Evolutionary conservation across 768 basidiomycete genomes (phyloP), one percentile per base, ranked within the genome.

Genomic region (Boletales sp.): DNA sequence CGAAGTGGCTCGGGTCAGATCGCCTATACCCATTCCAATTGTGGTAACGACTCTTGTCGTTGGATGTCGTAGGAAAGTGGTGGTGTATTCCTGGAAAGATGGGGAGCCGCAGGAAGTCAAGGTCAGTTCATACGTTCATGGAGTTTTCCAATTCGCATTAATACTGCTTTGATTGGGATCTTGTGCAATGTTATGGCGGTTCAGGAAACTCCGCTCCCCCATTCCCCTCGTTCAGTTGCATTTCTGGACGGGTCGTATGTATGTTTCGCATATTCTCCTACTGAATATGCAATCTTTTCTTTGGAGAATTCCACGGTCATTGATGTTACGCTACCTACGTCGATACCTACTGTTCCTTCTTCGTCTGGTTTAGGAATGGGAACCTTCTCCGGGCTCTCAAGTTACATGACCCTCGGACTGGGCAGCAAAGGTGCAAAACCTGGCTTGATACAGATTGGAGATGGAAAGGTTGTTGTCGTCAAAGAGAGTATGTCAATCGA

Each of bases 41-140:
- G 67, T 85, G 19, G 72, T 90, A n/a, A 92, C 92, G 0, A 77
- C 79, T 48, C 76, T 99, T 14, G 75, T 90, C 12, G 77, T 97
- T 5, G 95, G 94, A 24, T 97, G 94, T 64, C 73, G 87, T 53
- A 78, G 92, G 55, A 91, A 85, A 64, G 81, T 90, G 8, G 84
- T 94, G 1, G 70, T 97, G 14, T 93, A 94, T 64, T 79, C 81
- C 8, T 94, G 93, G 87, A 84, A 79, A 53, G 90, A 94, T 59
- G 88, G 90, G 15, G 86, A 92, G 50, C 76, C 83, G 21, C 83
- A 90, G 55, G 84, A 83, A 38, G 66, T 75, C 43, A 84, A 82
- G 73, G 90, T 90, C 58, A 47, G 76, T 34, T 14, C 30, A 43
- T 8, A 21, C 8, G 9, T 31, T 13, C 15, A 19, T 30, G 13